Conservation (phyloP, 768 basidiomycete genomes). For the Candolleomyces aberdarensis region DNA sequence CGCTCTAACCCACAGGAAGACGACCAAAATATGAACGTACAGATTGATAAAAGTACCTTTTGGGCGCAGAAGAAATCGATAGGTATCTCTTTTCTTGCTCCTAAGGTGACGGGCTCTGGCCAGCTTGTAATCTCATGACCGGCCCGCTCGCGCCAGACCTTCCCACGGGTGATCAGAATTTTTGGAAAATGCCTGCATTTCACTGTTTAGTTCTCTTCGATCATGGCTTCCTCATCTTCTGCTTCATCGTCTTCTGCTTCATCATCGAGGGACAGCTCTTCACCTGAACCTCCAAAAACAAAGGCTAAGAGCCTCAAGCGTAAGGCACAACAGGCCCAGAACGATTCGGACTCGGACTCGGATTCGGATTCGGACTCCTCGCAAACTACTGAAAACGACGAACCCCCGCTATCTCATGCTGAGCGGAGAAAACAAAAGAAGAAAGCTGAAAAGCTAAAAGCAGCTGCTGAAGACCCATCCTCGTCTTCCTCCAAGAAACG, state of each 20-base stretch:
- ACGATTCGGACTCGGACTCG: slow-evolving; percentile 13
- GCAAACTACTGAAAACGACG: not conserved
- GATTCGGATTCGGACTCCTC: slow-evolving; percentile 16
- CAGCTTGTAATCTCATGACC: no score
- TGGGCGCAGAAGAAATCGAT: no score
- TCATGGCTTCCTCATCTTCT: slow-evolving; percentile 16
- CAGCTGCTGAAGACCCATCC: slow-evolving; percentile 18
- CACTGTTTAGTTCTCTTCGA: not conserved
- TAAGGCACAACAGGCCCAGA: slow-evolving; percentile 20
- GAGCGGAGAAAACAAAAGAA: slow-evolving; percentile 66
- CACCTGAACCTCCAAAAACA: slow-evolving; percentile 23
- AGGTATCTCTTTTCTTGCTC: no score
- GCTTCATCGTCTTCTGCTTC: slow-evolving; percentile 21
- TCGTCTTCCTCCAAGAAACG: slow-evolving; percentile 38
- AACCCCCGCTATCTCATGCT: slow-evolving; percentile 69
- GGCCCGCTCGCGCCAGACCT: not conserved
- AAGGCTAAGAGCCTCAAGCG: slow-evolving; percentile 19
- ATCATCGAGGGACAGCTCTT: slow-evolving; percentile 28
- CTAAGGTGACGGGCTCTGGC: no score
- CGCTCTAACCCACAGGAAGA: no score
- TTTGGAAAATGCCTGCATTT: not conserved
- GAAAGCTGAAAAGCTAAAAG: slow-evolving; percentile 30
- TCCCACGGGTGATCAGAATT: slow-evolving; percentile 7
- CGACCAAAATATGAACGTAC: no score
- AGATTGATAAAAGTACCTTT: no score